phyloP scores from a whole-genome alignment of 164 flowering plant genomes.

The Chloranthus sessilifolius region DNA sequence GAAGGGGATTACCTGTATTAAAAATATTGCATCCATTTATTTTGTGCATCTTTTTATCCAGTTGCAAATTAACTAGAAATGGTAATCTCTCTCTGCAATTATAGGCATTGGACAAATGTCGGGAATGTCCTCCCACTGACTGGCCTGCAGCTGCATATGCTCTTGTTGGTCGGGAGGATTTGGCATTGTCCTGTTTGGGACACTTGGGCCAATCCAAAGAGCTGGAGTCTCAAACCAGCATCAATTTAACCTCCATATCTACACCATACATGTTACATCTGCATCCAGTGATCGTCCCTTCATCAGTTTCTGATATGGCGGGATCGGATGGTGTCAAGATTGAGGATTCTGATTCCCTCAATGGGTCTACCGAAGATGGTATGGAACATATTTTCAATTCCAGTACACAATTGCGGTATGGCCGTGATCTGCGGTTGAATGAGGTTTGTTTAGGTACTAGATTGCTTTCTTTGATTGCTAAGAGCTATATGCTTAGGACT shows the following conservation, averaged over 20 bases:
- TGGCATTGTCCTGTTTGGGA: constrained; percentile 58
- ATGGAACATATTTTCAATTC: constrained; percentile 98
- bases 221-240: constrained; percentile 29
- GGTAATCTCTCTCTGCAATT: constrained; percentile 5
- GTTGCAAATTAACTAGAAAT: no score
- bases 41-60: neutral
- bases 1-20: no score
- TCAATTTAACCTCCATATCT: constrained; percentile 61
- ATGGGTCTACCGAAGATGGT: constrained; percentile 78
- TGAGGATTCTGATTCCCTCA: constrained; percentile 71
- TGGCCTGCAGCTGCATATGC: constrained; percentile 98
- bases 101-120: constrained; percentile 86
- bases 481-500: no score
- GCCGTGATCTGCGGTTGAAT: constrained; percentile 89
- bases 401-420: constrained; percentile 79
- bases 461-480: no score
- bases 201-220: constrained; percentile 43
- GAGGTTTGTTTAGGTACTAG: constrained; percentile 67
- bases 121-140: constrained; percentile 85
- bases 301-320: constrained; percentile 55
- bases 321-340: constrained; percentile 53
- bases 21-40: neutral
- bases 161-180: constrained; percentile 95
- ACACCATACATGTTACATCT: constrained; percentile 88
- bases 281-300: constrained; percentile 79